Percentiles rank a stretch among this genome's conserved stretches.
Conservation (phyloP, 2,329 filamentous ascomycete genomes). For the Rhinocladiella similis region DNA sequence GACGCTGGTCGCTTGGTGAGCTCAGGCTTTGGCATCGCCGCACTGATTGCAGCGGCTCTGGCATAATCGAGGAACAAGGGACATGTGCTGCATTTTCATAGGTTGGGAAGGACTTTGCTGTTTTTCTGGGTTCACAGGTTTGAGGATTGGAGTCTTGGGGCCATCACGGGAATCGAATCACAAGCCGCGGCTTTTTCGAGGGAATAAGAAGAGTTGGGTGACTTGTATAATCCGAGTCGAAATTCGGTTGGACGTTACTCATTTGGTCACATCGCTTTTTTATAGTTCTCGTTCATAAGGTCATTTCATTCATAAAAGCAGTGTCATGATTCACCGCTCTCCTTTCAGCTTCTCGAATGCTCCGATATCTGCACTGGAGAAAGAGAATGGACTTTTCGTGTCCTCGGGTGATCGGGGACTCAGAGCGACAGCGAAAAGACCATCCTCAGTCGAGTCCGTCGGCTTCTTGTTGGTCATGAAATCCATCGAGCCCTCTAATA, state of each 20-base stretch:
- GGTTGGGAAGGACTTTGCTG: not conserved
- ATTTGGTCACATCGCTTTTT: too few relatives aligned
- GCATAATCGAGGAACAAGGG: not conserved
- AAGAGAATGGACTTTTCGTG: constrained; percentile 76
- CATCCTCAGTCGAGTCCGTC: constrained; percentile 65
- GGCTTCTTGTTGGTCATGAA: constrained; percentile 23
- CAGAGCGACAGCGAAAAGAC: constrained; percentile 82
- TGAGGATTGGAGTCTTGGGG: not conserved
- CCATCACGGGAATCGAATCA: too few relatives aligned
- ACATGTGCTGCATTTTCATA: not conserved
- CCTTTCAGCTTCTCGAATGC: constrained; percentile 30
- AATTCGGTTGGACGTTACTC: not conserved
- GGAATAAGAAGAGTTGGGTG: not conserved
- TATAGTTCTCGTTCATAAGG: constrained; percentile 6
- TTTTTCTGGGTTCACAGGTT: not conserved
- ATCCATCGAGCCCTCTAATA: constrained; percentile 34
- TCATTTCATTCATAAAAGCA: constrained; percentile 5
- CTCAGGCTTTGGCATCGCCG: constrained; percentile 16
- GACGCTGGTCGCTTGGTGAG: constrained; percentile 13
- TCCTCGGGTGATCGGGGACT: constrained; percentile 85
- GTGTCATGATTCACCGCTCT: constrained; percentile 11
- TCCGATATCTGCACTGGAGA: constrained; percentile 45
- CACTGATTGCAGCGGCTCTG: constrained; percentile 15
- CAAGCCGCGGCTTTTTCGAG: too few relatives aligned
- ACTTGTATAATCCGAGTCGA: constrained; percentile 6